These are phyloP conservation scores for Emericellopsis terricola DNA, from an alignment of 495 filamentous ascomycete species.

Conservation along the genomic window DNA sequence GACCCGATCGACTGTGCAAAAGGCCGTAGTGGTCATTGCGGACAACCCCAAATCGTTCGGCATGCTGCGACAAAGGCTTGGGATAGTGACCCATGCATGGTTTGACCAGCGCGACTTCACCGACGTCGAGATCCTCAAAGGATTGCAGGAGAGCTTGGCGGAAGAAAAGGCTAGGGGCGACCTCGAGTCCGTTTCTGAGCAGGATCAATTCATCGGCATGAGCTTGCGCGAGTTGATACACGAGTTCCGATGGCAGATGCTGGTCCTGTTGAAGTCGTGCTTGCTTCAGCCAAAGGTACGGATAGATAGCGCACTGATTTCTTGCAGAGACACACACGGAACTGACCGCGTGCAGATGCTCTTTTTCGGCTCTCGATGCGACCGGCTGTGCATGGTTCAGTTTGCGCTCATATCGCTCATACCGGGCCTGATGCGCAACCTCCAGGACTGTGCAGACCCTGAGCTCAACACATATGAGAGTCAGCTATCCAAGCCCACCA, in stretches of 20 bases:
- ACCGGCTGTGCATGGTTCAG: slow-evolving; percentile 92
- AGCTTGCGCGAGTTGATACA: slow-evolving; percentile 82
- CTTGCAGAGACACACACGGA: not conserved
- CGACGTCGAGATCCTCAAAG: slow-evolving; percentile 36
- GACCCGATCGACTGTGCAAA: slow-evolving; percentile 89
- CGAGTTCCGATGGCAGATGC: slow-evolving; percentile 82
- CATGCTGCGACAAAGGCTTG: slow-evolving; percentile 64
- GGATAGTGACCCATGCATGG: slow-evolving; percentile 86
- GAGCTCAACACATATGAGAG: slow-evolving; percentile 70
- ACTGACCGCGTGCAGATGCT: slow-evolving; percentile 51
- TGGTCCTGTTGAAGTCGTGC: slow-evolving; percentile 85
- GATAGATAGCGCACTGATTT: not conserved
- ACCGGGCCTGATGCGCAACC: slow-evolving; percentile 66
- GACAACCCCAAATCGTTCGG: slow-evolving; percentile 72
- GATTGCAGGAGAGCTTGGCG: slow-evolving; percentile 78
- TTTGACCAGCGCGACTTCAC: slow-evolving; percentile 78
- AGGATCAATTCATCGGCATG: slow-evolving; percentile 81
- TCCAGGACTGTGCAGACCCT: slow-evolving; percentile 86
- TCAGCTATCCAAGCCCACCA: slow-evolving; percentile 58
- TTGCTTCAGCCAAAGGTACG: slow-evolving; percentile 85
- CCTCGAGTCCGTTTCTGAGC: slow-evolving; percentile 48
- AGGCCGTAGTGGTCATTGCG: slow-evolving; percentile 93
- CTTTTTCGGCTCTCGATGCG: slow-evolving; percentile 91
- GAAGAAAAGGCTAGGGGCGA: slow-evolving; percentile 41
- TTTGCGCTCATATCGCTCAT: slow-evolving; percentile 91